Conservation (phyloP, 495 filamentous ascomycete genomes). For the Annulohypoxylon bovei region DNA sequence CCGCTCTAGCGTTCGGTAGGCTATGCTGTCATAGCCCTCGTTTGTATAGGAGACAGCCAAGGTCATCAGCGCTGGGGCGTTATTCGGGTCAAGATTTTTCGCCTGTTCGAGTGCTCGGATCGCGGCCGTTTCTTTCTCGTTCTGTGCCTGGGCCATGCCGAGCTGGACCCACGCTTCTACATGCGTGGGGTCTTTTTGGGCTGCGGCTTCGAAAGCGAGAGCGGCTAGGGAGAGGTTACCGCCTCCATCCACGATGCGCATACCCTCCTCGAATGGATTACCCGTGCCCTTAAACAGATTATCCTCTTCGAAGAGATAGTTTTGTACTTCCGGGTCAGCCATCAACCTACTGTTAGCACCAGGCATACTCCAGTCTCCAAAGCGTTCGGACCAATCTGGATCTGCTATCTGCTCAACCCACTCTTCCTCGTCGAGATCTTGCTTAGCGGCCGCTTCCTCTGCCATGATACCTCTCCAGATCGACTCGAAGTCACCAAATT, state of each 20-base stretch:
- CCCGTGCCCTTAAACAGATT: constrained; percentile 81
- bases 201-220: constrained; percentile 96
- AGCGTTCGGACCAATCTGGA: constrained; percentile 75
- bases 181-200: constrained; percentile 86
- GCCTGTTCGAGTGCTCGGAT: constrained; percentile 96
- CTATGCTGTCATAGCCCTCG: constrained; percentile 96
- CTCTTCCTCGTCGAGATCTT: constrained; percentile 71
- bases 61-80: constrained; percentile 90
- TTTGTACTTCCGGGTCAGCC: constrained; percentile 78
- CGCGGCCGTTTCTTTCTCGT: constrained; percentile 97
- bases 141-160: constrained; percentile 92
- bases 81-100: constrained; percentile 84
- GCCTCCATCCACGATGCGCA: constrained; percentile 88
- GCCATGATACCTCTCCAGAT: constrained; percentile 89
- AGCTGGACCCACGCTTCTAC: constrained; percentile 93
- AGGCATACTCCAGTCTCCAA: constrained; percentile 57
- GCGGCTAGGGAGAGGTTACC: constrained; percentile 95
- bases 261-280: constrained; percentile 89
- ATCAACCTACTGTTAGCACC: constrained; percentile 66
- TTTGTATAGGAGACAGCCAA: constrained; percentile 99
- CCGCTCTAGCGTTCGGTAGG: constrained; percentile 95
- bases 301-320: constrained; percentile 94
- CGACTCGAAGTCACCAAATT: constrained; percentile 86
- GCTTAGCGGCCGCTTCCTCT: constrained; percentile 77
- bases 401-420: constrained; percentile 73